phyloP scores from a whole-genome alignment of 129 eudicot genomes.

The Lactuca sativa region DNA sequence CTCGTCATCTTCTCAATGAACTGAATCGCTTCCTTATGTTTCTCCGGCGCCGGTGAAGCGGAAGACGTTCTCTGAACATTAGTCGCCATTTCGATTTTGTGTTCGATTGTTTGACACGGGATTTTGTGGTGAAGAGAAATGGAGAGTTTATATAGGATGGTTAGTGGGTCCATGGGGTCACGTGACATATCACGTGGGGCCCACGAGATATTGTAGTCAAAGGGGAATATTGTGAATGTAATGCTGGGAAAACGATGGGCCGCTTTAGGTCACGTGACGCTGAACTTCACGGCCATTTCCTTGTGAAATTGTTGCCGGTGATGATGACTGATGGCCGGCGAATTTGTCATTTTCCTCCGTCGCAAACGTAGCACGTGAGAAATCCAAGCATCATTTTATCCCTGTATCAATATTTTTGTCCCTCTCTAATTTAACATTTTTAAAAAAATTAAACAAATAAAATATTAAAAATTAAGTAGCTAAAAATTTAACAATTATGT shows the following conservation, averaged over 20 bases:
- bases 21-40: constrained; percentile 56
- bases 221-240: not conserved
- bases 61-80: constrained; percentile 37
- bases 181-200: constrained; percentile 39
- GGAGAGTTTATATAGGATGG: constrained; percentile 24
- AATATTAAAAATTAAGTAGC: no score
- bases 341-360: constrained; percentile 30
- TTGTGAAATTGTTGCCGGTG: constrained; percentile 37
- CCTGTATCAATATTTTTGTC: no score
- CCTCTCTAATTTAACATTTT: no score
- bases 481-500: no score
- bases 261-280: constrained; percentile 24
- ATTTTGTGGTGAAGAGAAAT: constrained; percentile 8
- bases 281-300: constrained; percentile 33
- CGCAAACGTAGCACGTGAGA: constrained; percentile 23
- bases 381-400: not conserved
- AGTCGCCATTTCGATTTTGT: constrained; percentile 43
- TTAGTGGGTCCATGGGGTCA: constrained; percentile 26
- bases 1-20: constrained; percentile 78
- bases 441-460: no score
- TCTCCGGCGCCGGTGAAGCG: constrained; percentile 53
- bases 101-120: not conserved
- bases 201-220: constrained; percentile 2
- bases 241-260: constrained; percentile 16
- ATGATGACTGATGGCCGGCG: constrained; percentile 40